Percentiles rank a stretch among this genome's conserved stretches.
phyloP scores from a whole-genome alignment of 495 filamentous ascomycete species.

The Penicillium egyptiacum region DNA sequence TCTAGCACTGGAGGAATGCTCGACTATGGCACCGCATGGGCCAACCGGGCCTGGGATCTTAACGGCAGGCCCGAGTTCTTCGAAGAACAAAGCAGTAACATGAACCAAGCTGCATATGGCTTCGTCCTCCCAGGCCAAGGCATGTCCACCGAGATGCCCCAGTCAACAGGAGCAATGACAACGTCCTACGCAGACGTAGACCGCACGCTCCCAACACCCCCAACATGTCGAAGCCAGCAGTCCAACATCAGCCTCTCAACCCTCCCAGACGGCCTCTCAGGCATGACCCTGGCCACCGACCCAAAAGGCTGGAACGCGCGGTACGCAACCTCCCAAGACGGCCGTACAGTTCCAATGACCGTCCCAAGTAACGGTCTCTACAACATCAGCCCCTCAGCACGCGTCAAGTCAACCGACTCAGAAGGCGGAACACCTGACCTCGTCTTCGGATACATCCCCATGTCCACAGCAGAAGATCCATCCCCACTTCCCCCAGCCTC shows the following conservation, averaged over 20 bases:
- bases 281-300: slow-evolving; percentile 18
- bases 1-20: slow-evolving; percentile 26
- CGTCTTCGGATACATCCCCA: slow-evolving; percentile 33
- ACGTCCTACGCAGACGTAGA: slow-evolving; percentile 29
- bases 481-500: slow-evolving; percentile 9
- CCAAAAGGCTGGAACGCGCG: slow-evolving; percentile 24
- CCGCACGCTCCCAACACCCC: slow-evolving; percentile 40
- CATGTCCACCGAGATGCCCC: slow-evolving; percentile 24
- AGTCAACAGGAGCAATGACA: slow-evolving; percentile 22
- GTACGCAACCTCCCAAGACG: not conserved
- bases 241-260: slow-evolving; percentile 11
- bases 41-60: slow-evolving; percentile 30
- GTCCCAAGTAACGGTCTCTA: slow-evolving; percentile 21
- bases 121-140: slow-evolving; percentile 34
- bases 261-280: slow-evolving; percentile 18
- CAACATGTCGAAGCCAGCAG: slow-evolving; percentile 27
- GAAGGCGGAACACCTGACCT: slow-evolving; percentile 26
- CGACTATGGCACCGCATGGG: slow-evolving; percentile 35
- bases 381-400: slow-evolving; percentile 17
- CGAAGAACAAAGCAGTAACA: slow-evolving; percentile 28
- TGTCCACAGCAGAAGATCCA: slow-evolving; percentile 22
- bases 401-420: slow-evolving; percentile 22
- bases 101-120: slow-evolving; percentile 29
- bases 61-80: slow-evolving; percentile 28
- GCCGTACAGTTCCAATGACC: slow-evolving; percentile 2